Base-by-base conservation (phyloP, 306 rosid genomes). In the Prunus mira region DNA sequence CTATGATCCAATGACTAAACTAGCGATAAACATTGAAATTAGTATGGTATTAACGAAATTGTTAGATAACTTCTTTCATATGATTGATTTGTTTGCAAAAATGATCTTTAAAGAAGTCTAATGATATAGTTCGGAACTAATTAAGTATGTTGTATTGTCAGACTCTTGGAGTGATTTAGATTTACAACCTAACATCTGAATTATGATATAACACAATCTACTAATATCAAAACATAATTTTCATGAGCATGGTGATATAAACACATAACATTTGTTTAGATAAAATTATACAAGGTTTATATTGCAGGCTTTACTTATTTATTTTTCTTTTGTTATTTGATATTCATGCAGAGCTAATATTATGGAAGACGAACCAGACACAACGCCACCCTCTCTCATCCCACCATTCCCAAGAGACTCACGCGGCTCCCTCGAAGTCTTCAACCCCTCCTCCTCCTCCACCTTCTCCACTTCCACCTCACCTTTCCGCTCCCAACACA, bases 341-440 rank as follows among this genome's bases (percentile, higher is more conserved):
- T 79, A 46, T 71, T 65, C 84, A 51, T 79, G 83, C 82, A 86
- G 86, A 72, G 68, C 24, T 49, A 49, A 20, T 24, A 72, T 72
- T 24, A 72, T 72, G 76, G 62, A 6, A 46, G 67, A 89, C 88
- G 96, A 90, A 89, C 45, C 85, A 34, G 87, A 80, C 12, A 84
- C 68, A 17, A 79, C 88, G 56, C 81, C 86, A 24, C 25, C 83
- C 20, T 18, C 91, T 12, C 30, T 22, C 24, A 82, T 25, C 60
- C 68, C 89, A 19, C 87, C 96, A 52, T 81, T 87, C 34, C 88
- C 88, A 0, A 82, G 97, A 72, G 97, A 90, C 72, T 87, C 89
- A 20, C 93, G 98, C 1, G 92, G 97, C 66, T 95, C 99, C 0
- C 93, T 95, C 34, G 99, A 95, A 78, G 91, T 92, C 47, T 95